phyloP scores from a whole-genome alignment of 1,284 basidiomycete genomes.

The Erythrobasidium hasegawianum region DNA sequence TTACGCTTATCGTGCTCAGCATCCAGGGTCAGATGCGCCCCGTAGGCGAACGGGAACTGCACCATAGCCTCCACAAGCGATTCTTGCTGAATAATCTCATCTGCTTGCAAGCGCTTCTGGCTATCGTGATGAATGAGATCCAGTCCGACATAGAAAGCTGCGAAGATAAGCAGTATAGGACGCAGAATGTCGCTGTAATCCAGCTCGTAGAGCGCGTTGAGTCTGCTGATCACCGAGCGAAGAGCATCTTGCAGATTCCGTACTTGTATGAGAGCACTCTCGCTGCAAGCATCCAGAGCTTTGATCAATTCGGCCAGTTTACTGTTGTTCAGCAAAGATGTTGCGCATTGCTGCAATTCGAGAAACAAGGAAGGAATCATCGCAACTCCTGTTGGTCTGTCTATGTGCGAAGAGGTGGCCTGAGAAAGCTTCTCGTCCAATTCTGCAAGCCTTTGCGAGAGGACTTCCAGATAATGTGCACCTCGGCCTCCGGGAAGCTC shows the following conservation, averaged over 20 bases:
- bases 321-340: not conserved
- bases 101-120: conserved; percentile 1
- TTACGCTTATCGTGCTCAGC: not conserved
- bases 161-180: conserved; percentile 39
- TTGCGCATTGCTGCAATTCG: conserved; percentile 9
- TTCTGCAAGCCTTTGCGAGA: not conserved
- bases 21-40: not conserved
- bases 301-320: conserved; percentile 30
- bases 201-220: conserved; percentile 36
- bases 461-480: not conserved
- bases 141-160: conserved; percentile 39
- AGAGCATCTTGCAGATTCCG: conserved; percentile 51
- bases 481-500: not conserved
- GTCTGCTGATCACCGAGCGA: conserved; percentile 40
- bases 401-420: not conserved
- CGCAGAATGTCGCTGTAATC: conserved; percentile 37
- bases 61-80: too few relatives aligned
- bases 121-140: not conserved
- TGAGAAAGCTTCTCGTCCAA: not conserved
- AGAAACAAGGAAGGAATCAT: conserved; percentile 12
- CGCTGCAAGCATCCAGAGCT: conserved; percentile 31
- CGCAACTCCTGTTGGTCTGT: not conserved
- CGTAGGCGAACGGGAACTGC: not conserved
- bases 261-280: conserved; percentile 40
- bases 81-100: too few relatives aligned